Evolutionary conservation across 2,329 filamentous ascomycete genomes (phyloP).

Genomic region (Stemphylium vesicarium): DNA sequence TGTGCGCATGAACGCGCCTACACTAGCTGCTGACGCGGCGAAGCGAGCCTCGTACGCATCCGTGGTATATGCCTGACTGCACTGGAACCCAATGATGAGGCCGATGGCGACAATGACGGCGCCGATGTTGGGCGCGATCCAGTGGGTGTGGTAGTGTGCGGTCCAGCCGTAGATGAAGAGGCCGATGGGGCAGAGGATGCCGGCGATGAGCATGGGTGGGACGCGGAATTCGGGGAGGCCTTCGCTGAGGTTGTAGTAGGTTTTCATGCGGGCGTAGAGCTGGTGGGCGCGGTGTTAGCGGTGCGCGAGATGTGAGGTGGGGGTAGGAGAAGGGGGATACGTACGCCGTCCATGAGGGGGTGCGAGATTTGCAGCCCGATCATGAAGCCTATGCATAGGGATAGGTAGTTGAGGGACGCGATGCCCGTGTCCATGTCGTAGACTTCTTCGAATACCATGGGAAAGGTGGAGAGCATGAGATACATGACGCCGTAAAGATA

Average conservation of each 20-base stretch:
- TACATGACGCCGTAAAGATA: constrained; percentile 68
- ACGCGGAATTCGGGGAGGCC: constrained; percentile 54
- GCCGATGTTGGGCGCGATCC: constrained; percentile 62
- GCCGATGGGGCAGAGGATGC: constrained; percentile 56
- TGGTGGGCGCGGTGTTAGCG: constrained; percentile 5
- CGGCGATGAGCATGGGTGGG: constrained; percentile 62
- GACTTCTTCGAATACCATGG: constrained; percentile 60
- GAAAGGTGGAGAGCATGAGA: constrained; percentile 67
- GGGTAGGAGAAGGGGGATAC: neutral
- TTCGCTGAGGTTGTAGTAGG: constrained; percentile 28
- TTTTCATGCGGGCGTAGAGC: constrained; percentile 36
- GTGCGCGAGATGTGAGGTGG: neutral
- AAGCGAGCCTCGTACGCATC: constrained; percentile 63
- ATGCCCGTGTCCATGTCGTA: constrained; percentile 64
- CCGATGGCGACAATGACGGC: constrained; percentile 56
- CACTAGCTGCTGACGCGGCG: constrained; percentile 60
- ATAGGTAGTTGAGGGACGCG: constrained; percentile 68
- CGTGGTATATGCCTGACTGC: constrained; percentile 67
- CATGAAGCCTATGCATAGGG: constrained; percentile 66
- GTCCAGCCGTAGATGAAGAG: constrained; percentile 63
- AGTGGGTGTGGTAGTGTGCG: constrained; percentile 59
- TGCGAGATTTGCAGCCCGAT: constrained; percentile 50
- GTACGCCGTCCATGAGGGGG: constrained; percentile 54
- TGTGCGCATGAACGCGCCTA: constrained; percentile 63
- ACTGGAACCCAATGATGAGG: constrained; percentile 62